phyloP scores from a whole-genome alignment of 768 basidiomycete species.

The Amanita pseudoporphyria region DNA sequence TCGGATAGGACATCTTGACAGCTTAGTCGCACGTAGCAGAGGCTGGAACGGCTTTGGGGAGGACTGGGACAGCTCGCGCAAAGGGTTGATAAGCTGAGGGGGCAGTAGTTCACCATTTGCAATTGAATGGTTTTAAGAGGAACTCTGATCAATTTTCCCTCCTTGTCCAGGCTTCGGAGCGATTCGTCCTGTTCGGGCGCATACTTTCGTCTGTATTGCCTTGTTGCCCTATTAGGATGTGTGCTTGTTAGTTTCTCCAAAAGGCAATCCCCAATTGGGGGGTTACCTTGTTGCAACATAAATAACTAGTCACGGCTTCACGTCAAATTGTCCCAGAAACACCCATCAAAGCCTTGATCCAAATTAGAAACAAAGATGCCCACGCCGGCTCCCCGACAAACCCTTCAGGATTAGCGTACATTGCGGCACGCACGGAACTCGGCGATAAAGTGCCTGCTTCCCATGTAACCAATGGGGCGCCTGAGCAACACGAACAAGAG shows the following conservation, averaged over 20 bases:
- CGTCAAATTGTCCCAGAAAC: too few species aligned
- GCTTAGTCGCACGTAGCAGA: conserved; percentile 3
- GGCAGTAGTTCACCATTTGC: conserved; percentile 11
- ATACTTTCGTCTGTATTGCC: neutral
- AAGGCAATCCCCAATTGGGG: neutral
- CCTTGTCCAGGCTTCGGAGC: neutral
- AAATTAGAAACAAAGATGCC: too few species aligned
- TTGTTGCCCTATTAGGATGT: conserved; percentile 1
- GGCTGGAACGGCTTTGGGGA: conserved; percentile 9
- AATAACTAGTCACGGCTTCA: too few species aligned
- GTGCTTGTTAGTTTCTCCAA: conserved; percentile 6
- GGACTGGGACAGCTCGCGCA: conserved; percentile 13
- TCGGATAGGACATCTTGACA: conserved; percentile 26
- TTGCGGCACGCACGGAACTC: too few species aligned
- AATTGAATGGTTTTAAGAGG: neutral
- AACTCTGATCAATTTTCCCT: neutral
- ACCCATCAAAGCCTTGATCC: too few species aligned
- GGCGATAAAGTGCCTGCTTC: too few species aligned
- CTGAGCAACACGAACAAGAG: too few species aligned
- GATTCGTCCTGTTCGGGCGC: neutral
- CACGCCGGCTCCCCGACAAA: too few species aligned
- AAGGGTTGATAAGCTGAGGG: conserved; percentile 22
- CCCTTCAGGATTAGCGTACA: too few species aligned
- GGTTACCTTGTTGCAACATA: neutral
- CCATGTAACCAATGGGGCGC: too few species aligned